Conservation (phyloP, 208 protist genomes). For the Sergeia podlipaevii region DNA sequence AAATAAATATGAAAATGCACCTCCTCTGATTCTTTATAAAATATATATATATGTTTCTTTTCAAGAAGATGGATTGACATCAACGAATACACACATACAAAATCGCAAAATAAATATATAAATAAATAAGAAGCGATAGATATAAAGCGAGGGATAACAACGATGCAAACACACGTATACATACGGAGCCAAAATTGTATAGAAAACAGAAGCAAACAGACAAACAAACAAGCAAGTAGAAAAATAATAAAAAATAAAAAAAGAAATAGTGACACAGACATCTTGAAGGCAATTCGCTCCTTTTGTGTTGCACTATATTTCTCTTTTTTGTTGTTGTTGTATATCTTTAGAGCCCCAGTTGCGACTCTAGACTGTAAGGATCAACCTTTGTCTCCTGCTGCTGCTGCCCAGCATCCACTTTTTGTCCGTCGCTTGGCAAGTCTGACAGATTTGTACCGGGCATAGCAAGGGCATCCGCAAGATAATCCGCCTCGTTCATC, state of each 20-base stretch:
- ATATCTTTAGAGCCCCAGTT: slow-evolving; percentile 69
- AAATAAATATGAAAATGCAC: no score
- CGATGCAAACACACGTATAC: no score
- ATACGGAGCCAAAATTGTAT: no score
- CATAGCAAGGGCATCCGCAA: slow-evolving; percentile 75
- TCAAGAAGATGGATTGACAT: slow-evolving; percentile 9
- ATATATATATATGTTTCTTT: no score
- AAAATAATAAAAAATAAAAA: slow-evolving; percentile 12
- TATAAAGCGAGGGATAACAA: no score
- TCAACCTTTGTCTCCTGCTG: slow-evolving; percentile 40
- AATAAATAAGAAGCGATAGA: slow-evolving; percentile 7
- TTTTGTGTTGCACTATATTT: neutral
- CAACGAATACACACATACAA: neutral
- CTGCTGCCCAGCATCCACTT: slow-evolving; percentile 7
- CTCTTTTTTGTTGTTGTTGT: neutral
- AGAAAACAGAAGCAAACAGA: slow-evolving; percentile 4
- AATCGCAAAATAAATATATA: slow-evolving; percentile 10
- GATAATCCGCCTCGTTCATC: slow-evolving; percentile 73
- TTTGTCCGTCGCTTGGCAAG: slow-evolving; percentile 19
- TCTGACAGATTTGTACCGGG: slow-evolving; percentile 58
- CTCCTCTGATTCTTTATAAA: no score
- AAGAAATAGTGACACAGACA: slow-evolving; percentile 11
- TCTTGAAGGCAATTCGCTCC: slow-evolving; percentile 4
- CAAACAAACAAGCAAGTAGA: slow-evolving; percentile 7
- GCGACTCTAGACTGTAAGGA: slow-evolving; percentile 81